Evolutionary conservation across 179 eudicot genomes (phyloP).

Genomic region (Dionaea muscipula): DNA sequence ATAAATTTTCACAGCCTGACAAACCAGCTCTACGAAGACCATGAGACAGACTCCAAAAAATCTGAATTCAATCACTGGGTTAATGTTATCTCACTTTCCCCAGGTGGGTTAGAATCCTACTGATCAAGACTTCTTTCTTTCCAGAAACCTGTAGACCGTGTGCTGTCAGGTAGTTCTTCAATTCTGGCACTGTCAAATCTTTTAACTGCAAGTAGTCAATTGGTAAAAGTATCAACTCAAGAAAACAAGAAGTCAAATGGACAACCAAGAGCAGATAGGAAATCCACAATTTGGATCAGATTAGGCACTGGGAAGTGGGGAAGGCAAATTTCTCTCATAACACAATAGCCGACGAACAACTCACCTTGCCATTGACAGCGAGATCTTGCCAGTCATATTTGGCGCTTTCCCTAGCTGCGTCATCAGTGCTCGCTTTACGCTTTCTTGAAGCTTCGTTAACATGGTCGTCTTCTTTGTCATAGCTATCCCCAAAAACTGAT

Average conservation of each 20-base stretch:
- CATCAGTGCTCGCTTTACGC: constrained; percentile 64
- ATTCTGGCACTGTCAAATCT: constrained; percentile 60
- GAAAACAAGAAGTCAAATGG: background rate
- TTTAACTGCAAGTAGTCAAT: constrained; percentile 43
- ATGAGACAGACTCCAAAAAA: no score
- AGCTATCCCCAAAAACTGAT: constrained; percentile 64
- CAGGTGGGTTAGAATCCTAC: constrained; percentile 74
- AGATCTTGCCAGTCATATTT: constrained; percentile 81
- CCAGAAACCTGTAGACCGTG: constrained; percentile 65
- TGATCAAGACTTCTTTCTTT: constrained; percentile 66
- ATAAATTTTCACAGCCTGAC: no score
- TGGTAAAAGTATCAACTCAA: background rate
- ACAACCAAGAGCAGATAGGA: background rate
- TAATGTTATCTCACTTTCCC: constrained; percentile 42
- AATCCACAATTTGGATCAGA: no score
- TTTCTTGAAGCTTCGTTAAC: constrained; percentile 43
- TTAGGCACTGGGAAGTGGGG: no score
- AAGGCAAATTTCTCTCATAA: no score
- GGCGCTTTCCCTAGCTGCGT: constrained; percentile 42
- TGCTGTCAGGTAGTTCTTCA: constrained; percentile 64
- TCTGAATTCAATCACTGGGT: no score
- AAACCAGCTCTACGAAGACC: no score
- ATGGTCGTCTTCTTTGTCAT: constrained; percentile 27
- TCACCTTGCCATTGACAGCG: constrained; percentile 82
- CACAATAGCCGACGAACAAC: background rate